These are phyloP conservation scores for Casaregolazyma lundiana DNA, from an alignment of 1,139 yeast species.

Conservation along the genomic window DNA sequence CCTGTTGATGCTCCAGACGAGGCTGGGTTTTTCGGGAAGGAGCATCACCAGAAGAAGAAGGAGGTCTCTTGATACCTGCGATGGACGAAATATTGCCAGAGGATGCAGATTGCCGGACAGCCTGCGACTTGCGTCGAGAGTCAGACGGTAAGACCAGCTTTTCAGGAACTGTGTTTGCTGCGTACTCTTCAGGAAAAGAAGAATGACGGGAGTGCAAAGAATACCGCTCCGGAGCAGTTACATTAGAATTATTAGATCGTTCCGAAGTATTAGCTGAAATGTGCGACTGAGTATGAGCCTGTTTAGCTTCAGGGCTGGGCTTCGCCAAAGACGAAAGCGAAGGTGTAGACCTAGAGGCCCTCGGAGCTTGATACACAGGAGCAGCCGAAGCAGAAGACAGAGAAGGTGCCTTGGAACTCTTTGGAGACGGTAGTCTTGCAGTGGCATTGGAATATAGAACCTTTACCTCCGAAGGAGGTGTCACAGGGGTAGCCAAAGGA, in stretches of 20 bases:
- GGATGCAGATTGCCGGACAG: constrained; percentile 1
- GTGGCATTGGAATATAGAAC: neutral
- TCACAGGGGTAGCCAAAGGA: neutral
- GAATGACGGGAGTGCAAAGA: neutral
- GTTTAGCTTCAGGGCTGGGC: neutral
- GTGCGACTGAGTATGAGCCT: neutral
- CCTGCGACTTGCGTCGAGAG: constrained; percentile 25
- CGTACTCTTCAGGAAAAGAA: neutral
- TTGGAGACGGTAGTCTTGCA: neutral
- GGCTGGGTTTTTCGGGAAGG: too few relatives aligned
- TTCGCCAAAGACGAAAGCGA: neutral
- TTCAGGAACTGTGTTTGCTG: constrained; percentile 9
- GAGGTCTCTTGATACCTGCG: neutral
- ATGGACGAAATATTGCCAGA: neutral
- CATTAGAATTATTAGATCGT: neutral
- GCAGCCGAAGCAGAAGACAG: neutral
- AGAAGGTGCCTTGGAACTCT: neutral
- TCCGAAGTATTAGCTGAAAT: neutral
- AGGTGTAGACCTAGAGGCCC: neutral
- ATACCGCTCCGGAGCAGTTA: neutral
- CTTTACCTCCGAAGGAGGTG: neutral
- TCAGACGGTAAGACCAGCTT: constrained; percentile 31
- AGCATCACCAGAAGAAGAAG: neutral
- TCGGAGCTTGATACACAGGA: neutral
- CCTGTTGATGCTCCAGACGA: too few relatives aligned